Conservation (phyloP, 2,329 filamentous ascomycete genomes). For the Scleromitrula shiraiana region DNA sequence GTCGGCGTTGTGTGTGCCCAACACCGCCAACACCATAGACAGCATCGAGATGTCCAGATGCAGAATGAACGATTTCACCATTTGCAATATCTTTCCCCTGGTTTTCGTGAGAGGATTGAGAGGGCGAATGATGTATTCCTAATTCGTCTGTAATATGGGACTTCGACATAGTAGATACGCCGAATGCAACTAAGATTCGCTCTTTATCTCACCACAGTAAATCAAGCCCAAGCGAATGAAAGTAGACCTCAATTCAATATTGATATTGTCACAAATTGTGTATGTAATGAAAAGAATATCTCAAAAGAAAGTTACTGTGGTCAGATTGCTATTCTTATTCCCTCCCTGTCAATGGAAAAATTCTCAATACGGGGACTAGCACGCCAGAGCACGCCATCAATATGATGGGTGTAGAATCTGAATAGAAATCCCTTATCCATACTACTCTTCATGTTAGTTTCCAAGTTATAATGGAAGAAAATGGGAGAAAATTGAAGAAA, state of each 20-base stretch:
- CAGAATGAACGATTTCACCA: slow-evolving; percentile 6
- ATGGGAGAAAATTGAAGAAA: no score
- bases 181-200: slow-evolving; percentile 7
- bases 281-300: background rate
- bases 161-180: slow-evolving; percentile 7
- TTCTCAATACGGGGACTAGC: background rate
- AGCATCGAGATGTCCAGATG: background rate
- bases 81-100: slow-evolving; percentile 4
- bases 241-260: no score
- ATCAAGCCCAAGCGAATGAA: no score
- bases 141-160: background rate
- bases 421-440: background rate
- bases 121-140: background rate
- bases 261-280: background rate
- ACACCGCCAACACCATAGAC: slow-evolving; percentile 4
- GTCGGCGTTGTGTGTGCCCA: background rate
- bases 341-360: background rate
- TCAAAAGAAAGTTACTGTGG: background rate
- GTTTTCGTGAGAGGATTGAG: background rate
- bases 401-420: background rate
- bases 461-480: no score
- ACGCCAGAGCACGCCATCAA: slow-evolving; percentile 5
- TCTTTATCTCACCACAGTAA: slow-evolving; percentile 4
- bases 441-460: background rate
- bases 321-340: slow-evolving; percentile 2